A percentile compares a stretch with the other conserved stretches of the same genome.
Evolutionary conservation across 2,329 filamentous ascomycete species (phyloP).

Genomic region (Ophiosphaerella herpotricha): DNA sequence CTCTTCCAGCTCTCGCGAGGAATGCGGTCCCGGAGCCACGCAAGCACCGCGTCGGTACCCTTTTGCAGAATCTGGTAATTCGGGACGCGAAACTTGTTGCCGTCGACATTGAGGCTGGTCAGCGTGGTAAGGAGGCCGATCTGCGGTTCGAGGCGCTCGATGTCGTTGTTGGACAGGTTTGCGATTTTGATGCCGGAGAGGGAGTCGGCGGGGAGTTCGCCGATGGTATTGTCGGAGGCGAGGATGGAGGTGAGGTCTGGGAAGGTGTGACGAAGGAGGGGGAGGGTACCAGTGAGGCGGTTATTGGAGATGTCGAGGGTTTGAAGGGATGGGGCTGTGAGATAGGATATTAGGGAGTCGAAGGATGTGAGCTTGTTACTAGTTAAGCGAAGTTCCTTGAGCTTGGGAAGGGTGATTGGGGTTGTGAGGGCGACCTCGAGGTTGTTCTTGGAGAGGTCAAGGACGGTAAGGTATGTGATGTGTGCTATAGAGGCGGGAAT

Average conservation of each 20-base stretch:
- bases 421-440: constrained; percentile 51
- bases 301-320: constrained; percentile 84
- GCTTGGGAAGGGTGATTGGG: constrained; percentile 69
- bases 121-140: constrained; percentile 73
- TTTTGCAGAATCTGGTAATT: constrained; percentile 82
- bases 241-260: constrained; percentile 73
- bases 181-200: constrained; percentile 76
- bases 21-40: constrained; percentile 79
- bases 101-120: constrained; percentile 75
- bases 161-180: constrained; percentile 84
- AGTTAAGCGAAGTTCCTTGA: constrained; percentile 77
- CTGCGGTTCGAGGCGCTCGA: constrained; percentile 77
- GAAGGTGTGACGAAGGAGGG: constrained; percentile 68
- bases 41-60: constrained; percentile 81
- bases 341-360: constrained; percentile 64
- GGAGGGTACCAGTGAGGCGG: constrained; percentile 70
- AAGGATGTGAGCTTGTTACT: constrained; percentile 73
- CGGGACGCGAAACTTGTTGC: constrained; percentile 87
- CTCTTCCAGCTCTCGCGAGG: constrained; percentile 49
- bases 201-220: constrained; percentile 71
- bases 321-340: constrained; percentile 75
- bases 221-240: constrained; percentile 78
- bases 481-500: constrained; percentile 75
- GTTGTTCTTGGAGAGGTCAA: constrained; percentile 80
- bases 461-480: constrained; percentile 68